Base-by-base conservation (phyloP, 805 yeast species). In the Lipomyces starkeyi region DNA sequence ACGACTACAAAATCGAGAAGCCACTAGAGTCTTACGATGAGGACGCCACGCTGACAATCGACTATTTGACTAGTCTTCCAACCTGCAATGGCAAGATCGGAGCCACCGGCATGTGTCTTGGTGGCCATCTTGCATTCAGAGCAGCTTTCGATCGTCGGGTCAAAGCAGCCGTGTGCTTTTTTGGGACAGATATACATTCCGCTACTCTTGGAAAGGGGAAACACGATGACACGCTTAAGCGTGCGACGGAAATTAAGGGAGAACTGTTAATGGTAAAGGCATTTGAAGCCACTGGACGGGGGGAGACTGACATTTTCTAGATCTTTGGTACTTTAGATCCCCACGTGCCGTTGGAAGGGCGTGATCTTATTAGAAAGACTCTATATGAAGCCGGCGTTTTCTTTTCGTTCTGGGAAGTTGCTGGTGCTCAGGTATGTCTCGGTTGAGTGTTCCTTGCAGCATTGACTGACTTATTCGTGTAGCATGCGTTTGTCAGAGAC, bases 81-180 rank as follows among this genome's bases (percentile, higher is more conserved):
- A 88, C 91, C 11, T 90, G 90, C 76, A 87, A 85, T 70, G 93
- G 93, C 55, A 85, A 83, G 66, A 85, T 89, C 72, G 95, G 95
- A 49, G 88, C 93, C 58, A 89, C 94, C 2, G 96, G 95, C 22
- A 91, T 91, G 95, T 91, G 96, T 77, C 84, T 90, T 49, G 95
- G 95, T 25, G 96, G 95, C 0, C 95, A 90, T 76, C 80, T 90
- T 73, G 94, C 95, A 0, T 89, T 84, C 79, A 82, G 96, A 72
- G 83, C 88, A 2, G 87, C 88, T 1, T 81, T 89, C 71, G 91
- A 90, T 74, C 80, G 83, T 49, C 79, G 91, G 66, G 86, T 90
- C 58, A 80, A 81, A 13, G 91, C 93, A 20, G 84, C 88, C 11
- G 90, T 89, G 22, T 87, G 93, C 69, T 90, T 89, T 79, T 90